Percentiles rank a stretch among this genome's conserved stretches.
Conservation (phyloP, 805 yeast genomes). For the Candida taoyuanica region DNA sequence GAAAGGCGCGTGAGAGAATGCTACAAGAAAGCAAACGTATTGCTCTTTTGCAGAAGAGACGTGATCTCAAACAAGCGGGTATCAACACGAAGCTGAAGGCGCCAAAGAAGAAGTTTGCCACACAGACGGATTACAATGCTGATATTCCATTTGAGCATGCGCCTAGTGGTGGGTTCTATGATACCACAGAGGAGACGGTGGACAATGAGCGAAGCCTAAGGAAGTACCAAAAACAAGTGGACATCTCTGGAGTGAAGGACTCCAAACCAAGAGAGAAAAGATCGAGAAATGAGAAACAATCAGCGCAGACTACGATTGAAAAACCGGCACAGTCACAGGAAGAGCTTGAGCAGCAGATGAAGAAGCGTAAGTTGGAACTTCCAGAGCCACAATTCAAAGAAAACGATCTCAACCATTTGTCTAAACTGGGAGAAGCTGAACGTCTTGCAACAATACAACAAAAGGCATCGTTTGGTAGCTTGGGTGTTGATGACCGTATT, state of each 20-base stretch:
- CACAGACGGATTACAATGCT: constrained; percentile 74
- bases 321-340: constrained; percentile 9
- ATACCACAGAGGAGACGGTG: constrained; percentile 53
- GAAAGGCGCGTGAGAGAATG: constrained; percentile 83
- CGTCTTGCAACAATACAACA: constrained; percentile 8
- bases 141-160: constrained; percentile 76
- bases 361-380: constrained; percentile 25
- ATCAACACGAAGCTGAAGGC: constrained; percentile 46
- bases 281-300: constrained; percentile 22
- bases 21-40: constrained; percentile 72
- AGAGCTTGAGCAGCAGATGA: constrained; percentile 7
- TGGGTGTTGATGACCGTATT: constrained; percentile 16
- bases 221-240: constrained; percentile 41
- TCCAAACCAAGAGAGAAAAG: constrained; percentile 30
- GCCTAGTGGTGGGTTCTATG: constrained; percentile 67
- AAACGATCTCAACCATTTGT: constrained; percentile 13
- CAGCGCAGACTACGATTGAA: constrained; percentile 24
- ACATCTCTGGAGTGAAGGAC: constrained; percentile 40
- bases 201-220: constrained; percentile 34
- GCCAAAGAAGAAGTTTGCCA: constrained; percentile 47
- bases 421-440: constrained; percentile 15
- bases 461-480: constrained; percentile 8
- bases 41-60: constrained; percentile 70
- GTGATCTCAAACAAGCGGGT: constrained; percentile 82
- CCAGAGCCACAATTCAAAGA: constrained; percentile 32